These are phyloP conservation scores for Chalara sp. DNA, from an alignment of 2,329 filamentous ascomycete genomes.

Conservation along the genomic window DNA sequence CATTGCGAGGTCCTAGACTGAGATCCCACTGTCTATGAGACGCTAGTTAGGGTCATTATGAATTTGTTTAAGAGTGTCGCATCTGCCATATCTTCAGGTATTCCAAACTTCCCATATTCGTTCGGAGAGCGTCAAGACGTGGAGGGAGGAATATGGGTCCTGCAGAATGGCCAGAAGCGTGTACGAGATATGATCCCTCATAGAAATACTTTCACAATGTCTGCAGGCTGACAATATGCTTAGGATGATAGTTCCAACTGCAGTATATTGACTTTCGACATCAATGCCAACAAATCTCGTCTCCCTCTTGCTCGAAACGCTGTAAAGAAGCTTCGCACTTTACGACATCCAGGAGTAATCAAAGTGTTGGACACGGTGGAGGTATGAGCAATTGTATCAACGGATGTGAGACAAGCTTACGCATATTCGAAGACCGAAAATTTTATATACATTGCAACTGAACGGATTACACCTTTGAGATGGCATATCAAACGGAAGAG, in stretches of 20 bases:
- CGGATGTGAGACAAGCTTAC: constrained; percentile 14
- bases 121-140: constrained; percentile 91
- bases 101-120: constrained; percentile 75
- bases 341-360: constrained; percentile 90
- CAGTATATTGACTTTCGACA: constrained; percentile 95
- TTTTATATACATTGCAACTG: constrained; percentile 94
- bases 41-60: constrained; percentile 46
- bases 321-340: constrained; percentile 83
- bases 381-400: constrained; percentile 39
- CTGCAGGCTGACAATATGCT: constrained; percentile 10
- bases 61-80: constrained; percentile 97
- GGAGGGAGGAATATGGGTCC: constrained; percentile 91
- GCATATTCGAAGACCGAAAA: constrained; percentile 64
- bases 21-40: no score
- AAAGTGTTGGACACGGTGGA: constrained; percentile 93
- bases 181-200: constrained; percentile 37
- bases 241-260: constrained; percentile 92
- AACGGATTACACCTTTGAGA: constrained; percentile 76
- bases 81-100: constrained; percentile 91
- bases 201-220: neutral
- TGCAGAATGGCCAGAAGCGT: constrained; percentile 89
- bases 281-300: constrained; percentile 70
- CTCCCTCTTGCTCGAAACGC: constrained; percentile 89
- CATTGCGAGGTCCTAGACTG: no score
- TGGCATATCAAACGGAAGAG: constrained; percentile 90